Evolutionary conservation across 2,329 filamentous ascomycete species (phyloP), one percentile per base, ranked within the genome.

Genomic region (Escovopsis weberi): DNA sequence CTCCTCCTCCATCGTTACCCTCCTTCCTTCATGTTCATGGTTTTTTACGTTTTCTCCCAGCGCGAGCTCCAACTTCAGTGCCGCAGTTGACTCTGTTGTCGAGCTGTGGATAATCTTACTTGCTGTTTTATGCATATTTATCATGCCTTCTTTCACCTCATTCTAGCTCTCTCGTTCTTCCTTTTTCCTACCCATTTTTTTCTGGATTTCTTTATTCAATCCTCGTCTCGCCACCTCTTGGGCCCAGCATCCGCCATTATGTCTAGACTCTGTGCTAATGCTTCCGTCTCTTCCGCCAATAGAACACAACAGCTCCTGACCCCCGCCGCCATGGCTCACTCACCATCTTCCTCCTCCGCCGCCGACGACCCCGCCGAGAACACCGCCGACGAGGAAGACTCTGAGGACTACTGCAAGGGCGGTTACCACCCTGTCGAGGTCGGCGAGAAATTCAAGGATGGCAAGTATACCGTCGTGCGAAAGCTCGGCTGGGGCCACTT

Each of bases 401-500:
- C 86, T 39, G 89, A 96, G 65, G 91, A 98, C 64, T 98, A 98
- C 69, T 95, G 89, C 75, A 96, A 96, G 67, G 91, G 91, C 56
- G 91, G 91, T 47, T 98, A 96, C 64, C 91, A 98, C 59, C 91
- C 91, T 3, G 91, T 98, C 40, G 75, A 79, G 55, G 82, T 96
- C 47, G 91, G 91, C 55, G 91, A 98, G 67, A 83, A 87, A 58
- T 96, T 95, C 75, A 96, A 96, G 62, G 86, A 96, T 61, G 88
- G 86, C 53, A 89, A 85, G 67, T 98, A 98, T 66, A 91, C 88
- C 12, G 80, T 96, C 45, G 84, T 96, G 62, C 83, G 88, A 66
- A 96, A 96, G 70, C 74, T 96, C 42, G 89, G 89, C 53, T 96
- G 89, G 89, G 91, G 91, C 49, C 89, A 96, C 59, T 98, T 96